Evolutionary conservation across 805 yeast genomes (phyloP), one percentile per base, ranked within the genome.

Genomic region (Nakazawaea populi): DNA sequence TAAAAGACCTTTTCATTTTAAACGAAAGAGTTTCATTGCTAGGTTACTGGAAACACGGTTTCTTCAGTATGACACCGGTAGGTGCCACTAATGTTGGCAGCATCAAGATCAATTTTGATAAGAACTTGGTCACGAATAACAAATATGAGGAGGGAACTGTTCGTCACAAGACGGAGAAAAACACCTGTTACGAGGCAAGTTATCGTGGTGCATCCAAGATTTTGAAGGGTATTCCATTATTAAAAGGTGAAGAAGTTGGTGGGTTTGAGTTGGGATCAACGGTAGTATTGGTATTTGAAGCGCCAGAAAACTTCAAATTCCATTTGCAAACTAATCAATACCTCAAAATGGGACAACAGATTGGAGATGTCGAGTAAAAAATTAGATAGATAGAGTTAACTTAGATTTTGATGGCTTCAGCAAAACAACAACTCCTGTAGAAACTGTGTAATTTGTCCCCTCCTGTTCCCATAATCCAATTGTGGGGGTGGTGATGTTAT

Each of bases 31-130:
- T 94, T 3, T 96, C 99, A 0, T 70, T 94, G 46, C 76, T 94
- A 51, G 99, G 99, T 1, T 83, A 89, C 61, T 94, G 99, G 99
- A 88, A 87, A 64, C 79, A 94, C 65, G 99, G 99, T 0, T 94
- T 94, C 60, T 94, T 94, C 71, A 85, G 95, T 56, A 94, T 94
- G 99, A 92, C 96, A 0, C 97, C 99, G 0, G 99, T 94, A 10
- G 99, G 99, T 11, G 99, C 99, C 28, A 94, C 99, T 2, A 94
- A 94, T 69, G 99, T 94, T 32, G 99, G 99, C 5, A 86, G 96
- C 60, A 94, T 94, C 57, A 83, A 86, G 53, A 77, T 94, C 57
- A 89, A 91, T 63, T 94, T 94, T 61, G 99, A 94, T 68, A 85
- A 85, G 69, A 91, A 88, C 61, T 77, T 94, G 61, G 78, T 85